These are phyloP conservation scores for Periconia sp. DNA, from an alignment of 2,329 filamentous ascomycete genomes.

Conservation along the genomic window DNA sequence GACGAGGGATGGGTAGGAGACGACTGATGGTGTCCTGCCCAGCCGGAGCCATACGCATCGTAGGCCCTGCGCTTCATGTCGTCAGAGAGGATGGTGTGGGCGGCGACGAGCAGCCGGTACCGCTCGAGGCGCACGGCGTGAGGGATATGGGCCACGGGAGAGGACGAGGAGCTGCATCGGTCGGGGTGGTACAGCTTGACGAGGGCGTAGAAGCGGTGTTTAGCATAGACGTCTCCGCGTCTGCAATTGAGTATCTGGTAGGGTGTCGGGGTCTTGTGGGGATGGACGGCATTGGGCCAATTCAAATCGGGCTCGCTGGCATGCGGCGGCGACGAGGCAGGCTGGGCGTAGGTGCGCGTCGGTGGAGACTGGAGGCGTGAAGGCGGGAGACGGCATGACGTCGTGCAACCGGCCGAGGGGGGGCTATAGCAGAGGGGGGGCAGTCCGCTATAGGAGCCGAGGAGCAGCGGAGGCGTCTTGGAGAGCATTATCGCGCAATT, in stretches of 20 bases:
- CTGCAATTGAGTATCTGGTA: conserved; percentile 82
- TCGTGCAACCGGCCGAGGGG: conserved; percentile 25
- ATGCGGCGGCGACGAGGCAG: conserved; percentile 20
- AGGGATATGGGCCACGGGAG: conserved; percentile 55
- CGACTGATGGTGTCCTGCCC: conserved; percentile 57
- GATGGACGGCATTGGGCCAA: conserved; percentile 43
- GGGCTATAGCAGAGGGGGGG: conserved; percentile 20
- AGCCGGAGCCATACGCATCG: conserved; percentile 81
- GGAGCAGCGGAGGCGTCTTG: neutral
- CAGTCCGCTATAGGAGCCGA: conserved; percentile 26
- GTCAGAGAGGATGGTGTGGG: conserved; percentile 86
- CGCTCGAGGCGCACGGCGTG: conserved; percentile 76
- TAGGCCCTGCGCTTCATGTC: conserved; percentile 79
- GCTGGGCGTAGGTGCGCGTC: conserved; percentile 36
- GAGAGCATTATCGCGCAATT: conserved; percentile 19
- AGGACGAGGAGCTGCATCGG: conserved; percentile 50
- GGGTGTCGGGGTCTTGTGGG: conserved; percentile 69
- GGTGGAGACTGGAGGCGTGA: conserved; percentile 29
- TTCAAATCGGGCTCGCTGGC: conserved; percentile 27
- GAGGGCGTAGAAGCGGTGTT: conserved; percentile 83
- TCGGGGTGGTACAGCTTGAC: conserved; percentile 98
- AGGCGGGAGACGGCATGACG: conserved; percentile 49
- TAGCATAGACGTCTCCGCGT: conserved; percentile 74
- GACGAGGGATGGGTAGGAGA: conserved; percentile 23
- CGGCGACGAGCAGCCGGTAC: conserved; percentile 86